Evolutionary conservation across 768 basidiomycete genomes (phyloP), one percentile per base, ranked within the genome.

Genomic region (Naganishia onofrii): DNA sequence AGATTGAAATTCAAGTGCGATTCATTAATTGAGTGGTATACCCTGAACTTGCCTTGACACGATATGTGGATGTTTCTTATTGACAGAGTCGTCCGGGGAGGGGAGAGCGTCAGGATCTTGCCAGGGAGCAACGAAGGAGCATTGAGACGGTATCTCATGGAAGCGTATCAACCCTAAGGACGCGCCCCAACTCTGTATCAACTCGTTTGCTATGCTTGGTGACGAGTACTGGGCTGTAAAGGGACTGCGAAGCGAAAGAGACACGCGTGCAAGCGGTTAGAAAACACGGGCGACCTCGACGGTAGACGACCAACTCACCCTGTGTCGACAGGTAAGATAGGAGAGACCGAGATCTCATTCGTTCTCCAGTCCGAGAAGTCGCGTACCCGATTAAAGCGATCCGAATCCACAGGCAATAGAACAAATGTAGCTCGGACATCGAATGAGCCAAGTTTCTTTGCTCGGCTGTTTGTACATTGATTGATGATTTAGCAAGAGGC

Each of bases 351-450:
- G 15, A 58, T 58, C 19, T 58, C 57, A 7, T 38, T 23, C n/a
- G 34, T 28, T 38, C n/a, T 58, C 57, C 57, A 58, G 34, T 58
- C 57, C 12, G 57, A 58, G 13, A 58, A 58, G 23, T n/a, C 23
- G 31, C 2, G 1, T 23, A 38, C n/a, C 3, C 57, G 31, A 38
- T 38, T 31, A n/a, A 58, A 34, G 1, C 57, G 57, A 15, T 12
- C n/a, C 12, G 32, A 38, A 31, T 38, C 34, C 15, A 58, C 15
- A 34, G 57, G 57, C 23, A 58, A 21, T n/a, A 58, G 15, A 6
- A 38, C 57, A 38, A 58, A 58, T 3, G 57, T 58, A 23, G 57
- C 57, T 38, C 57, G 31, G 34, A 58, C 57, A 13, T 58, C 57
- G 19, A 38, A 32, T 38, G 34, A 58, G 2, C 32, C 34, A 21